Percentiles rank a stretch among this genome's conserved stretches.
These are phyloP conservation scores for Pichia terricola DNA, from an alignment of 1,139 yeast genomes.

Conservation along the genomic window DNA sequence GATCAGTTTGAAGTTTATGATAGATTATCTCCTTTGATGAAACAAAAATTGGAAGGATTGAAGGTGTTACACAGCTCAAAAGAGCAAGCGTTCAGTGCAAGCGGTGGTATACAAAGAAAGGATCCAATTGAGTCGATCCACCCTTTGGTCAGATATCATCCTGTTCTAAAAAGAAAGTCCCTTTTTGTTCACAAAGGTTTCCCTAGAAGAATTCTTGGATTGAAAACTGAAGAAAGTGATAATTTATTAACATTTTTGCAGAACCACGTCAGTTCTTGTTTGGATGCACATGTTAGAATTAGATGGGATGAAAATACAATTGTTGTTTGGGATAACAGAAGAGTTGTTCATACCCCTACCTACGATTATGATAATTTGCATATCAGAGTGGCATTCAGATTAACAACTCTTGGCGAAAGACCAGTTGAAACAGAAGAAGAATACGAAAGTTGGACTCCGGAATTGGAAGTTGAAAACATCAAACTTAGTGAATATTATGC, in stretches of 20 bases:
- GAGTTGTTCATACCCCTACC: slow-evolving; percentile 53
- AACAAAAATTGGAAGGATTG: slow-evolving; percentile 40
- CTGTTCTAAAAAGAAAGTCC: slow-evolving; percentile 54
- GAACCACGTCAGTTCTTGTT: slow-evolving; percentile 39
- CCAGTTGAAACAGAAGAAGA: slow-evolving; percentile 9
- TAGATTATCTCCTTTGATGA: slow-evolving; percentile 53
- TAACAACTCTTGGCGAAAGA: slow-evolving; percentile 53
- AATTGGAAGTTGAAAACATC: no score
- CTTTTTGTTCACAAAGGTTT: slow-evolving; percentile 54
- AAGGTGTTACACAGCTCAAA: slow-evolving; percentile 23
- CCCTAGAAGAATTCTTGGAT: slow-evolving; percentile 51
- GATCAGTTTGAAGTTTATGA: slow-evolving; percentile 59
- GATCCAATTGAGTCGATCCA: slow-evolving; percentile 54
- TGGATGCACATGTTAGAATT: slow-evolving; percentile 49
- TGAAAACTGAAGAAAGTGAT: slow-evolving; percentile 56
- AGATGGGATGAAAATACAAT: slow-evolving; percentile 52
- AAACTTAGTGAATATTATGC: no score
- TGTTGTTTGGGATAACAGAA: slow-evolving; percentile 66
- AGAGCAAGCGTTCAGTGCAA: slow-evolving; percentile 45
- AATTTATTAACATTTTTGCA: slow-evolving; percentile 44
- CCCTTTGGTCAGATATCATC: slow-evolving; percentile 64
- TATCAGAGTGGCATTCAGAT: slow-evolving; percentile 57
- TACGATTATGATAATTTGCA: slow-evolving; percentile 50
- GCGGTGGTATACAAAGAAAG: slow-evolving; percentile 51
- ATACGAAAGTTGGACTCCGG: no score